These are phyloP conservation scores for Lyophyllum shimeji DNA, from an alignment of 768 basidiomycete species.

Conservation along the genomic window DNA sequence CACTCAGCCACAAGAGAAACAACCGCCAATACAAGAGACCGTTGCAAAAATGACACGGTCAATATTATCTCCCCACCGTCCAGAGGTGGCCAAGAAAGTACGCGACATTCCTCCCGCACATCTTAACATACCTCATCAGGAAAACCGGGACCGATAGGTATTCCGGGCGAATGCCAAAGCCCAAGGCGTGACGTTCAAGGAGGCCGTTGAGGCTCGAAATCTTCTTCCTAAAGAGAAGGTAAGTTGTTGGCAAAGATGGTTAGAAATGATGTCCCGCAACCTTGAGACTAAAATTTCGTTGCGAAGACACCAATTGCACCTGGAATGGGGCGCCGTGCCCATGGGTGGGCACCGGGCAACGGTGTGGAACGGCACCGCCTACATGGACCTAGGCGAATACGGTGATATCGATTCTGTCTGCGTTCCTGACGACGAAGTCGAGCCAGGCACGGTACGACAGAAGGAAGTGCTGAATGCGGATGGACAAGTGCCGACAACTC, in stretches of 20 bases:
- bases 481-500: not conserved
- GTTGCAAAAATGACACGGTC: not conserved
- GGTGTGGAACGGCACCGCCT: slow-evolving; percentile 8
- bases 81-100: slow-evolving; percentile 5
- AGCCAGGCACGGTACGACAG: not conserved
- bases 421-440: not conserved
- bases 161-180: slow-evolving; percentile 6
- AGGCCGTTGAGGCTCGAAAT: not conserved
- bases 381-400: not conserved
- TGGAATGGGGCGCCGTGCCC: slow-evolving; percentile 6
- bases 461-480: not conserved
- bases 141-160: not conserved
- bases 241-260: not conserved
- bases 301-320: not conserved
- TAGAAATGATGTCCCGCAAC: not conserved
- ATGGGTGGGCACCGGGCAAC: not conserved
- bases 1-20: too few relatives aligned
- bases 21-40: too few relatives aligned
- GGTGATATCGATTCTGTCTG: not conserved
- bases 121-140: not conserved
- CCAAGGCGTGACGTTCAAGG: slow-evolving; percentile 5
- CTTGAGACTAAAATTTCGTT: too few relatives aligned
- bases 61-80: not conserved
- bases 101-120: not conserved
- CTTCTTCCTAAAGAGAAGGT: slow-evolving; percentile 9